Conservation (phyloP, 768 basidiomycete species). For the Mrakia blollopis region DNA sequence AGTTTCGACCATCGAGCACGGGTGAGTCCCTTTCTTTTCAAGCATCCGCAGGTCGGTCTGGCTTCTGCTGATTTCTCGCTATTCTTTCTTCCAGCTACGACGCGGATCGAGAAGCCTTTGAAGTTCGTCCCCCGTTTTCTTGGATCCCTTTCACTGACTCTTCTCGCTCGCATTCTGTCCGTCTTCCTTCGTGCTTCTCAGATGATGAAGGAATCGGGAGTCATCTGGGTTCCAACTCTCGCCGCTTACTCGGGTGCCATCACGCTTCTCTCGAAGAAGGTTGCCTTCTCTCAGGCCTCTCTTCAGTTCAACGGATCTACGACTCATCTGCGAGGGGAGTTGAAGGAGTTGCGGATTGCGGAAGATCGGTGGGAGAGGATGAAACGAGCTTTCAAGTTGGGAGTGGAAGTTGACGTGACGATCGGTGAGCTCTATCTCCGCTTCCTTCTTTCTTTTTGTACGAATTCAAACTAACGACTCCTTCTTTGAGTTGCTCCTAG, state of each 20-base stretch:
- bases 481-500: slow-evolving; percentile 34
- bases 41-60: background rate
- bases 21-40: slow-evolving; percentile 32
- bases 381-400: slow-evolving; percentile 47
- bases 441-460: background rate
- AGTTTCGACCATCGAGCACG: slow-evolving; percentile 61
- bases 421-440: slow-evolving; percentile 39
- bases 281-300: background rate
- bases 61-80: background rate
- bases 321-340: background rate
- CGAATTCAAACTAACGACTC: background rate
- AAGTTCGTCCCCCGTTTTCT: too few relatives aligned
- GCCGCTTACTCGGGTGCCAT: slow-evolving; percentile 45
- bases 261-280: background rate
- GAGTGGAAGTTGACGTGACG: slow-evolving; percentile 49
- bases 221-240: slow-evolving; percentile 60
- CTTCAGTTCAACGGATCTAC: background rate
- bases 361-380: slow-evolving; percentile 19
- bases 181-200: too few relatives aligned
- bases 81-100: slow-evolving; percentile 29
- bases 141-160: background rate
- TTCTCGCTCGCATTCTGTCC: too few relatives aligned
- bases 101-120: slow-evolving; percentile 30
- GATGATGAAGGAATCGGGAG: slow-evolving; percentile 34
- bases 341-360: slow-evolving; percentile 4